Evolutionary conservation across 2,329 filamentous ascomycete species (phyloP).

Genomic region (Talaromyces sp.): DNA sequence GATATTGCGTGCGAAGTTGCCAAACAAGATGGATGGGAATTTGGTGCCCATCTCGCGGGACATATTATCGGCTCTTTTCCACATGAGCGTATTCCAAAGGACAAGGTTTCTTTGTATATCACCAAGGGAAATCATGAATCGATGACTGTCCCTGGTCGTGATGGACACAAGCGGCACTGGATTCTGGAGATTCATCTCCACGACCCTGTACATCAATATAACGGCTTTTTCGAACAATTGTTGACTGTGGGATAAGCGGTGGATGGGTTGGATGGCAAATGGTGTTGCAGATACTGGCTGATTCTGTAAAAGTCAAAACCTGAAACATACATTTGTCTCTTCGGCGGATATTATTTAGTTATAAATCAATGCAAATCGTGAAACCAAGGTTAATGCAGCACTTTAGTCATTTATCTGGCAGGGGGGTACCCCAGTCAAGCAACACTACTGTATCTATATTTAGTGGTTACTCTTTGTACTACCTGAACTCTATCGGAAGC

Average conservation of each 20-base stretch:
- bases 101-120: slow-evolving; percentile 43
- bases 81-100: slow-evolving; percentile 48
- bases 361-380: too few species aligned
- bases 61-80: slow-evolving; percentile 51
- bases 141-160: slow-evolving; percentile 36
- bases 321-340: too few species aligned
- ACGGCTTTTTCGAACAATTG: slow-evolving; percentile 41
- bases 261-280: not conserved
- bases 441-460: not conserved
- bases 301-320: too few species aligned
- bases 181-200: slow-evolving; percentile 48
- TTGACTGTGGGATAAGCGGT: slow-evolving; percentile 16
- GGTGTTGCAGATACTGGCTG: too few species aligned
- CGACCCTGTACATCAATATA: slow-evolving; percentile 33
- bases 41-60: slow-evolving; percentile 42
- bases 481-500: not conserved
- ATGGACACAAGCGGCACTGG: slow-evolving; percentile 45
- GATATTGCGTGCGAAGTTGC: slow-evolving; percentile 38
- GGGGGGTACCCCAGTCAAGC: too few species aligned
- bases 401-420: too few species aligned
- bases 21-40: slow-evolving; percentile 38
- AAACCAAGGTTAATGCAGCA: too few species aligned
- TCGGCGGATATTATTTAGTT: not conserved
- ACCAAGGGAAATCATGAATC: slow-evolving; percentile 38
- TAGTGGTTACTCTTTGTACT: not conserved